A percentile compares a stretch with the other conserved stretches of the same genome.
Conservation (phyloP, 768 basidiomycete genomes). For the Boletus insuetus region DNA sequence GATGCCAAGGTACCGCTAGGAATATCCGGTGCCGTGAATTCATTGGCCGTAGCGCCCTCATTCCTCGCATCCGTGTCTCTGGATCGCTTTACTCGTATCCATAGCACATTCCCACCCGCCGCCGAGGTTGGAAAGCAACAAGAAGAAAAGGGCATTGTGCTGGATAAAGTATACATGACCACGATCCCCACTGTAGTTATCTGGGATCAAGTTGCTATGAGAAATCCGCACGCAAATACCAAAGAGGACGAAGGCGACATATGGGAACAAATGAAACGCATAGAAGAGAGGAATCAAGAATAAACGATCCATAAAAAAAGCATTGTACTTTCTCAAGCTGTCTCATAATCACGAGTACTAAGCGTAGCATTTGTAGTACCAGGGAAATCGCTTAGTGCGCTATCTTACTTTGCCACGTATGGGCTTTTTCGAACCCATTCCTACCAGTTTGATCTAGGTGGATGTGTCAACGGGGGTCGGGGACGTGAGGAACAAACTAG, state of each 20-base stretch:
- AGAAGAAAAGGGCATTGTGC: constrained; percentile 55
- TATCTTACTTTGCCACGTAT: constrained; percentile 84
- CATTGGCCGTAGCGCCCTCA: constrained; percentile 54
- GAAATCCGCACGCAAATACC: constrained; percentile 6
- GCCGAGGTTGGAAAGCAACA: constrained; percentile 45
- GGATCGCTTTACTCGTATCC: constrained; percentile 71
- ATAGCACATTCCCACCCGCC: constrained; percentile 57
- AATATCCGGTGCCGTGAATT: constrained; percentile 66
- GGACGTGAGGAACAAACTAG: background rate
- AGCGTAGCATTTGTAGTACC: background rate
- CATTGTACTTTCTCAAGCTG: too few species aligned
- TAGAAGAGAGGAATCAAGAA: constrained; percentile 39
- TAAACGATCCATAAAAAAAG: background rate
- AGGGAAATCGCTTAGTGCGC: constrained; percentile 33
- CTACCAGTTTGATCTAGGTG: constrained; percentile 59
- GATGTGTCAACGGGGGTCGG: constrained; percentile 4
- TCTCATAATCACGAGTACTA: too few species aligned
- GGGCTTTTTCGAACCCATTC: constrained; percentile 92
- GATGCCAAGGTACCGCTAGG: constrained; percentile 38
- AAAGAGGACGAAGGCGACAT: constrained; percentile 54
- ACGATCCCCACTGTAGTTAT: constrained; percentile 58
- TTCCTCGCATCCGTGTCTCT: constrained; percentile 59
- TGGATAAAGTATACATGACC: constrained; percentile 64
- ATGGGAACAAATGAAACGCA: constrained; percentile 65
- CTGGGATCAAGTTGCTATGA: constrained; percentile 51